Evolutionary conservation across 2,329 filamentous ascomycete species (phyloP).

Genomic region (Pseudogymnoascus sp.): DNA sequence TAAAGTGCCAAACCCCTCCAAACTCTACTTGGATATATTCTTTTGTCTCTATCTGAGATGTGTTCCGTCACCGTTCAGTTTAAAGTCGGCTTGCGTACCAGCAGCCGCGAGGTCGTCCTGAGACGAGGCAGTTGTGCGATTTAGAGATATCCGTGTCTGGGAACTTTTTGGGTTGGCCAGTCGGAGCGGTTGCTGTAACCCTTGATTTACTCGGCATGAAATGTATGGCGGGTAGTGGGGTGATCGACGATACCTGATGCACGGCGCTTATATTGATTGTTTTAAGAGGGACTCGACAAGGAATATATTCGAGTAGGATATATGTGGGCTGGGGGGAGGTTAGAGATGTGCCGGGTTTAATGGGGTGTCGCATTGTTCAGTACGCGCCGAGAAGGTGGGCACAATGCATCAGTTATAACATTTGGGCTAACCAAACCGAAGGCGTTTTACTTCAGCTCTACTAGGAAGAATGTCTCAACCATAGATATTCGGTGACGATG

Average conservation of each 20-base stretch:
- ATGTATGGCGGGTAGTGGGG: neutral
- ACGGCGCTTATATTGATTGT: constrained; percentile 4
- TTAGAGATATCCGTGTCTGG: neutral
- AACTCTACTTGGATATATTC: constrained; percentile 1
- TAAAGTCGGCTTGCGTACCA: neutral
- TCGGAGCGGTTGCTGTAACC: neutral
- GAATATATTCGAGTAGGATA: constrained; percentile 3
- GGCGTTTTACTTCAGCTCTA: constrained; percentile 5
- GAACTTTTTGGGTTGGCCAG: neutral
- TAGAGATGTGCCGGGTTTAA: neutral
- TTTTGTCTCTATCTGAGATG: neutral
- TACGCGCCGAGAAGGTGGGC: constrained; percentile 1
- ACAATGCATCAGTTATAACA: constrained; percentile 8
- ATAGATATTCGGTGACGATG: neutral
- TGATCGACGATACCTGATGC: constrained; percentile 3
- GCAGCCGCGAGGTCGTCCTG: neutral
- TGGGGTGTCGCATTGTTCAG: constrained; percentile 2
- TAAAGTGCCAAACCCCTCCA: neutral
- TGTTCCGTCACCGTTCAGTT: neutral
- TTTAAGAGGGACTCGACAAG: constrained; percentile 6
- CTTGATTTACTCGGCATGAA: constrained; percentile 1
- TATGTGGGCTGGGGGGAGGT: neutral
- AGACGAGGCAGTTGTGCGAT: constrained; percentile 1
- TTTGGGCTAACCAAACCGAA: neutral
- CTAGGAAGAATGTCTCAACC: constrained; percentile 1